Evolutionary conservation across 2,329 filamentous ascomycete species (phyloP).

Genomic region (Monilinia polystroma): DNA sequence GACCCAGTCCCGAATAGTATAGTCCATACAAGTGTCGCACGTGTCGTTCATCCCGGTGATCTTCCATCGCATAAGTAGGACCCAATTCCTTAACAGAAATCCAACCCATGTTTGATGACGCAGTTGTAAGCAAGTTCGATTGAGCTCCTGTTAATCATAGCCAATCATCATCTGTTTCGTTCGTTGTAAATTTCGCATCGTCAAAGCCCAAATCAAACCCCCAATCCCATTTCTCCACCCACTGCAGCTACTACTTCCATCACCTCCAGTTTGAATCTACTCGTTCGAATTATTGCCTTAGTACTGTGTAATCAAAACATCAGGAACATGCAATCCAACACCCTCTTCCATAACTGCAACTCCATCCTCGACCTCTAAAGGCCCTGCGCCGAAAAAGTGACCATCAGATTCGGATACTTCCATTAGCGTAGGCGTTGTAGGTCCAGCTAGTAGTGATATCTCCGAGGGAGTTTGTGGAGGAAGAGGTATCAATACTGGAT

Average conservation of each 20-base stretch:
- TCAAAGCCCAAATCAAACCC: neutral
- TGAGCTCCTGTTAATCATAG: neutral
- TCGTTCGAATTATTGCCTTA: constrained; percentile 1
- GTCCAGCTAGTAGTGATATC: constrained; percentile 13
- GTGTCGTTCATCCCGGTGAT: neutral
- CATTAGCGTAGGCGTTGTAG: constrained; percentile 31
- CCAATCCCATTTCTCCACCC: neutral
- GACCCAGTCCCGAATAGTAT: neutral
- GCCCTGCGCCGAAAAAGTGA: constrained; percentile 43
- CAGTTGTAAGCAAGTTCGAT: neutral
- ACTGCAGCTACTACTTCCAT: neutral
- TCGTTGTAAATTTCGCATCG: neutral
- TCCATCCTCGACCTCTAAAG: constrained; percentile 51
- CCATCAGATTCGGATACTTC: constrained; percentile 40
- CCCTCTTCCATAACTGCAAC: constrained; percentile 58
- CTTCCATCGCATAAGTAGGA: neutral
- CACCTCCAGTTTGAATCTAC: neutral
- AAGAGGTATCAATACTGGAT: constrained; percentile 20
- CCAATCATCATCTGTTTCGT: neutral
- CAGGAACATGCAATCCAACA: constrained; percentile 48
- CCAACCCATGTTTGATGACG: neutral
- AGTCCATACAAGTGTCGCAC: neutral
- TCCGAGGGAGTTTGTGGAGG: constrained; percentile 26
- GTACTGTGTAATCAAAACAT: constrained; percentile 43
- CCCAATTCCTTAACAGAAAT: neutral